Conservation (phyloP, 345 rosid genomes). For the Aquilaria malaccensis region DNA sequence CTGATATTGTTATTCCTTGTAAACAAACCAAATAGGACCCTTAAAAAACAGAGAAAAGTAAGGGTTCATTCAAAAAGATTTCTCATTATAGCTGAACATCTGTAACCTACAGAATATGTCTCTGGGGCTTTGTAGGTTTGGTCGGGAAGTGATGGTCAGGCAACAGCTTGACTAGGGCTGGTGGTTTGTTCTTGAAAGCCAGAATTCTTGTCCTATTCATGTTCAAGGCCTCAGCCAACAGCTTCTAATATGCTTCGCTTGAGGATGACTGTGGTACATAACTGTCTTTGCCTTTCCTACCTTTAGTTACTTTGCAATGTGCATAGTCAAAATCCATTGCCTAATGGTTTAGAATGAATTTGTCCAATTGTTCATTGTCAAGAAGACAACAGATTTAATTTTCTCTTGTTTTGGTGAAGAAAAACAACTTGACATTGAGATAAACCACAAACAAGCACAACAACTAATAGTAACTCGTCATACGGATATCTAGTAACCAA, state of each 20-base stretch:
- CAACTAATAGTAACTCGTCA: no score
- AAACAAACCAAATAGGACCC: no score
- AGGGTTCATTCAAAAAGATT: no score
- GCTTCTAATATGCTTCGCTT: conserved; percentile 34
- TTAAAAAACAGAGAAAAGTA: no score
- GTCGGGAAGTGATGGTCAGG: conserved; percentile 19
- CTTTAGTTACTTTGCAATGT: conserved; percentile 39
- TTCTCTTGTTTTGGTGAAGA: not conserved
- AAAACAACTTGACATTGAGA: not conserved
- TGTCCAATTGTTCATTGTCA: conserved; percentile 29
- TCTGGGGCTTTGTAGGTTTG: conserved; percentile 19
- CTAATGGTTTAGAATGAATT: conserved; percentile 43
- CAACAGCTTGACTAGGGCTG: conserved; percentile 19
- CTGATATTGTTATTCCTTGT: no score
- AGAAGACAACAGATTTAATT: not conserved
- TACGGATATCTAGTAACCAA: no score
- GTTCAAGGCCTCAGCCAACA: conserved; percentile 36
- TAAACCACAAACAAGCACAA: no score
- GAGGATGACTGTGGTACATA: conserved; percentile 22
- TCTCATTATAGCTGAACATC: no score
- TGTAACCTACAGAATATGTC: no score
- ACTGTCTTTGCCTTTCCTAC: conserved; percentile 29
- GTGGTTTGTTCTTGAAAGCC: conserved; percentile 46
- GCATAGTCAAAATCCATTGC: conserved; percentile 49
- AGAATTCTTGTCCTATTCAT: conserved; percentile 42